Evolutionary conservation across 306 rosid species (phyloP).

Genomic region (Oxytropis ochrocephala): DNA sequence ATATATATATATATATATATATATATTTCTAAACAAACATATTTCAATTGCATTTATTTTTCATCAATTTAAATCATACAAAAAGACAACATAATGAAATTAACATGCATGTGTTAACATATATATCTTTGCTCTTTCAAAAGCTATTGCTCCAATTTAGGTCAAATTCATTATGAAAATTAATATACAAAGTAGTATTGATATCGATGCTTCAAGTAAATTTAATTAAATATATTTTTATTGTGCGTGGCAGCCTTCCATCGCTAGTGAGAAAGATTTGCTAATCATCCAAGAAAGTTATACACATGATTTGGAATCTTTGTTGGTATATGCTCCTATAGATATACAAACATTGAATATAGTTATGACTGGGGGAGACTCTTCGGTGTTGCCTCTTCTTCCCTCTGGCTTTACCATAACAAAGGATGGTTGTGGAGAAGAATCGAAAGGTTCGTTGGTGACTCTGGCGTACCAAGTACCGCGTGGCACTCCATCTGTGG

Average conservation of each 20-base stretch:
- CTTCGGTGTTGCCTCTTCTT: slow-evolving; percentile 37
- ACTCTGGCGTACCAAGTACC: slow-evolving; percentile 46
- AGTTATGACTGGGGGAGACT: slow-evolving; percentile 27
- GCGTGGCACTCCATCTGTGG: not conserved
- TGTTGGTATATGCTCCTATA: slow-evolving; percentile 48
- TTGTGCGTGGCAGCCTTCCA: slow-evolving; percentile 42
- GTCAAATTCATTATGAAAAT: too few species aligned
- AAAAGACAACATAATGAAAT: too few species aligned
- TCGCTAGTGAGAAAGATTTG: slow-evolving; percentile 27
- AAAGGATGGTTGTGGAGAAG: slow-evolving; percentile 21
- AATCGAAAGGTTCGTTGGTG: slow-evolving; percentile 39
- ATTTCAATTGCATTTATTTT: too few species aligned
- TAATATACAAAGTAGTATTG: too few species aligned
- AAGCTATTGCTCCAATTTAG: too few species aligned
- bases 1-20: too few species aligned
- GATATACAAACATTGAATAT: slow-evolving; percentile 21
- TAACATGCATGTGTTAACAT: too few species aligned
- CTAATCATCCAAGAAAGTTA: slow-evolving; percentile 58
- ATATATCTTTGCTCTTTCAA: too few species aligned
- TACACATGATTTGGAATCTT: slow-evolving; percentile 34
- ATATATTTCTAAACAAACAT: too few species aligned
- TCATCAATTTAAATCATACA: too few species aligned
- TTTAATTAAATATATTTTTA: not conserved
- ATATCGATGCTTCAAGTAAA: too few species aligned
- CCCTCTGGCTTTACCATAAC: slow-evolving; percentile 57